phyloP scores from a whole-genome alignment of 208 protist genomes.

The Acanthamoeba lenticulata region DNA sequence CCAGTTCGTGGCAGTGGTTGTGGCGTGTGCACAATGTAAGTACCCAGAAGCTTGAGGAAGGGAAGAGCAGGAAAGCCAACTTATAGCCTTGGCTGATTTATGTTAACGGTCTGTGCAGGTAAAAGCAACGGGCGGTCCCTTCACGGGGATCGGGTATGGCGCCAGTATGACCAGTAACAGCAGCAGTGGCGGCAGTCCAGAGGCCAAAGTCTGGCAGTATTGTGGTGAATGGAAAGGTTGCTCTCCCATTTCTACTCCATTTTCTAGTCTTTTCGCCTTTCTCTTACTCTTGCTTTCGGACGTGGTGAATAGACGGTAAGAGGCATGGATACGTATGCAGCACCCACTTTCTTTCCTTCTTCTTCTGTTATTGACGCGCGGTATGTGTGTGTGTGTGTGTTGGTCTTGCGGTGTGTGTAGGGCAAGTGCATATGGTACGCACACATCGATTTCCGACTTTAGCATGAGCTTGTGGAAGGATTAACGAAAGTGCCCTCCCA shows the following conservation, averaged over 20 bases:
- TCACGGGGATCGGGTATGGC: background rate
- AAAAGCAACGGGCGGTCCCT: background rate
- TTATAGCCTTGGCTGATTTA: background rate
- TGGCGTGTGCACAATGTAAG: background rate
- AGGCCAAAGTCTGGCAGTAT: background rate
- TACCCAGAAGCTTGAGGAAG: background rate
- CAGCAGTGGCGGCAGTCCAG: background rate
- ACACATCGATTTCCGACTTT: too few species aligned
- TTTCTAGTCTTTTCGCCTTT: background rate
- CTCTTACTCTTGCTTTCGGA: background rate
- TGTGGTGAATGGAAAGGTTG: background rate
- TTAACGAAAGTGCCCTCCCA: too few species aligned
- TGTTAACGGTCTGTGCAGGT: background rate
- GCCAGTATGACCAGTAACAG: background rate
- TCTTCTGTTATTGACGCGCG: background rate
- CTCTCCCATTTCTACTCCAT: background rate
- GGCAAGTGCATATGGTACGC: slow-evolving; percentile 1
- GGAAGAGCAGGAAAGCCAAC: background rate
- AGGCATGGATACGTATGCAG: background rate
- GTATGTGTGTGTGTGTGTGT: background rate
- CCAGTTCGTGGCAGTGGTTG: background rate
- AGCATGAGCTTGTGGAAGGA: too few species aligned
- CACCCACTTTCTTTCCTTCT: background rate
- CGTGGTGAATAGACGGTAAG: background rate
- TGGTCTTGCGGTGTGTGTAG: background rate